Evolutionary conservation across 73 alveolate genomes (phyloP).

Genomic region (Symbiodinium pilosum): DNA sequence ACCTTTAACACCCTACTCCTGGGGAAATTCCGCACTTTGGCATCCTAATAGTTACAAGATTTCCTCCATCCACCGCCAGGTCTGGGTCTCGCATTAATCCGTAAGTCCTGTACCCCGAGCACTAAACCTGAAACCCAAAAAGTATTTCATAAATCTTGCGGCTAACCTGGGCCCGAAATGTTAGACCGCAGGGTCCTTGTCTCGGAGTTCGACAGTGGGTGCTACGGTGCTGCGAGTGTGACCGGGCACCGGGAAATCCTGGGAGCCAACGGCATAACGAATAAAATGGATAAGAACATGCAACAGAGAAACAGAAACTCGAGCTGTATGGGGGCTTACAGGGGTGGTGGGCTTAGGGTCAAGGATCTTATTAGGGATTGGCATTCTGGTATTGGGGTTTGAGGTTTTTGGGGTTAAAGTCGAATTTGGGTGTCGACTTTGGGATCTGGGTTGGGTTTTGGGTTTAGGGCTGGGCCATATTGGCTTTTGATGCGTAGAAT

Average conservation of each 20-base stretch:
- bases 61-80: too few relatives aligned
- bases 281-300: too few relatives aligned
- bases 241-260: not conserved
- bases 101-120: too few relatives aligned
- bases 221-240: constrained; percentile 11
- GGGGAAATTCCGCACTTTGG: too few relatives aligned
- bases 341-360: not conserved
- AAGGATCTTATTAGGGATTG: not conserved
- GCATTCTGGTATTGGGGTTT: not conserved
- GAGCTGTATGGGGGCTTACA: not conserved
- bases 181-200: too few relatives aligned
- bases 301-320: too few relatives aligned
- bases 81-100: too few relatives aligned
- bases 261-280: too few relatives aligned
- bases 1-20: too few relatives aligned
- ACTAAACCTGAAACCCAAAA: not conserved
- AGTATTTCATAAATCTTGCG: not conserved
- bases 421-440: not conserved
- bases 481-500: not conserved
- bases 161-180: too few relatives aligned
- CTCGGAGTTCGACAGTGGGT: not conserved
- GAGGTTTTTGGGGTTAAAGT: not conserved
- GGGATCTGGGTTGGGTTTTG: not conserved
- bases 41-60: too few relatives aligned
- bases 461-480: not conserved